Percentiles rank a stretch among this genome's conserved stretches.
Conservation (phyloP, 2,329 filamentous ascomycete genomes). For the Ophiostoma novo-ulmi region DNA sequence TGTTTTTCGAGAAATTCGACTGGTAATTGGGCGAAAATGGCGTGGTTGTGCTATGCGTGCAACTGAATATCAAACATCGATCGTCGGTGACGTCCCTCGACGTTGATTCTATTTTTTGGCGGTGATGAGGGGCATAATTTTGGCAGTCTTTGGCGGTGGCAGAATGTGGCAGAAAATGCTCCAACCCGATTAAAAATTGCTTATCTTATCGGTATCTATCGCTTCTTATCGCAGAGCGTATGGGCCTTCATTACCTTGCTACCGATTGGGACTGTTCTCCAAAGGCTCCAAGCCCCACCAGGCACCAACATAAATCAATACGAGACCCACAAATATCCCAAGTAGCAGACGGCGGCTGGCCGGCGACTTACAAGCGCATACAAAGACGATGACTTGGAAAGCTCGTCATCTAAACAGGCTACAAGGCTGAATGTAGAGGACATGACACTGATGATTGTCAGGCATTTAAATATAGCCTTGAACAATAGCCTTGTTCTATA, state of each 20-base stretch:
- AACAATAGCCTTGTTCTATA: not conserved
- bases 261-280: not conserved
- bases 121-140: conserved; percentile 28
- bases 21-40: not conserved
- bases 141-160: conserved; percentile 12
- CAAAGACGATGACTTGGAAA: not conserved
- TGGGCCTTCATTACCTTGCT: too few species aligned
- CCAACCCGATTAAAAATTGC: not conserved
- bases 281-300: conserved; percentile 18
- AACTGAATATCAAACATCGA: not conserved
- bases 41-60: conserved; percentile 13
- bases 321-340: not conserved
- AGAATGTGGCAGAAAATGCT: not conserved
- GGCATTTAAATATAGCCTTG: not conserved
- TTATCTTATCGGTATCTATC: conserved; percentile 21
- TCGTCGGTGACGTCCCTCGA: conserved; percentile 8
- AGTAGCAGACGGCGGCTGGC: not conserved
- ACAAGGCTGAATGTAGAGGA: not conserved
- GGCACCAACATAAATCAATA: conserved; percentile 16
- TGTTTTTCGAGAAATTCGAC: too few species aligned
- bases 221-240: not conserved
- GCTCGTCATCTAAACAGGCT: not conserved
- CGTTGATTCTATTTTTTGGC: conserved; percentile 25
- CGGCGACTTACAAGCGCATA: not conserved
- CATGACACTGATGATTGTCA: not conserved